Base-by-base conservation (phyloP, 2,329 filamentous ascomycete genomes). In the Colletotrichum sp. region DNA sequence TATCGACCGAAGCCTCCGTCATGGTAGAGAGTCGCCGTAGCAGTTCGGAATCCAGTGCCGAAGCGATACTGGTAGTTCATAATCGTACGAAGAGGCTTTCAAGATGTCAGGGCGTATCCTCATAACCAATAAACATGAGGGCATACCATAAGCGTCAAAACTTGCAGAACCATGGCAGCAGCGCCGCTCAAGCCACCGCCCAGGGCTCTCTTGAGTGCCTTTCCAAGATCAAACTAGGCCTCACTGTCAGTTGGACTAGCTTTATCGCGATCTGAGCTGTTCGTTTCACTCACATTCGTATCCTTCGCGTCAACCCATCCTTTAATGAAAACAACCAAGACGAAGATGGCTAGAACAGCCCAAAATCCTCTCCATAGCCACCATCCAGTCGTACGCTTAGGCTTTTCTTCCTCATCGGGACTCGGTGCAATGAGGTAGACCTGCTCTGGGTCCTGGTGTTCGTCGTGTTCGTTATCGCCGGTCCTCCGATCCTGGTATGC, bases 21-120 rank as follows among this genome's bases (percentile, higher is more conserved):
- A 0, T 81, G 77, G 69, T 88, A 87, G 3, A 89, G 82, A 1
- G 85, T 88, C 18, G 80, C 78, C 1, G 83, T 85, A 0, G 87
- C 86, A 1, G 78, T 67, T 5, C 82, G 83, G 71, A 89, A 88
- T 0, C 85, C 82, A 1, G 83, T 84, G 2, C 87, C 87, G 52
- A 85, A 87, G 3, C 87, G 87, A 69, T 89, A 89, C 75, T 89
- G 87, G 60, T 89, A 89, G 79, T 89, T 89, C 87, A 89, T 89
- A 15, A 89, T 87, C 0, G 87, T 89, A 7, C 87, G 84, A 5
- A 89, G 80, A 5, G 87, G 88, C 87, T 89, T 3, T 13, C n/a
- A 63, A 6, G 3, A 1, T 30, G 12, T 8, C 9, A 12, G 24
- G 12, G 16, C 28, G 21, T n/a, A 49, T 30, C 8, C 34, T 49